Base-by-base conservation (phyloP, 1,139 yeast genomes). In the Kodamaea derodonti region DNA sequence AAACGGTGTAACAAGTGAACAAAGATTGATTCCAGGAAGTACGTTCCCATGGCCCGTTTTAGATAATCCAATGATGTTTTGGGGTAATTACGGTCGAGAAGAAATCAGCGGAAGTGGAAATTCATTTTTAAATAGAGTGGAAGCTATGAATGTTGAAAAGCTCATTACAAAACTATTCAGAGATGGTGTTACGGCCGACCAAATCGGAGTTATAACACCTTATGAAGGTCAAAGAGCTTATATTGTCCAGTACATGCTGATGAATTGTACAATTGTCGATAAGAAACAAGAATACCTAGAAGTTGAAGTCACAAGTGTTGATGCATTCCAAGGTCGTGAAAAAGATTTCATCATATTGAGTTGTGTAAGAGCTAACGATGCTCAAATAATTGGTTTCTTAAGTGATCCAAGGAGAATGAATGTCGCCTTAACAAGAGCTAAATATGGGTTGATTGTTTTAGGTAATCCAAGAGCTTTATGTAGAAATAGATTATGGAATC, bases 241-340 rank as follows among this genome's bases (percentile, higher is more conserved):
- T 53, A 67, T 88, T 39, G 73, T 78, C 11, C 92, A 83, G 50
- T 84, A 84, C 56, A 79, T 90, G 88, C 74, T 77, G 46, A 60
- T 80, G 66, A 80, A 81, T 49, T 84, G 92, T 15, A 65, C 86
- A 1, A 54, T 84, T 53, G 59, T 68, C 18, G 84, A 78, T 36
- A 52, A 47, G 31, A 78, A 77, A 47, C 82, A 80, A 2, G 61
- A 78, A 31, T 87, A 87, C 55, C 59, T 71, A 35, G 79, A 75
- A 33, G 84, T 90, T 31, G 97, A 90, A 60, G 90, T 90, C 20
- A 87, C 94, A 12, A 83, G 95, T 30, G 96, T 90, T 24, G 97
- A 90, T 62, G 95, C 96, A 1, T 90, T 90, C 72, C 97, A 90
- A 62, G 97, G 97, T 31, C 77, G 97, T 45, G 97, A 90, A 58